Percentiles rank a stretch among this genome's conserved stretches.
Conservation (phyloP, 768 basidiomycete species). For the Dioszegia crocea region DNA sequence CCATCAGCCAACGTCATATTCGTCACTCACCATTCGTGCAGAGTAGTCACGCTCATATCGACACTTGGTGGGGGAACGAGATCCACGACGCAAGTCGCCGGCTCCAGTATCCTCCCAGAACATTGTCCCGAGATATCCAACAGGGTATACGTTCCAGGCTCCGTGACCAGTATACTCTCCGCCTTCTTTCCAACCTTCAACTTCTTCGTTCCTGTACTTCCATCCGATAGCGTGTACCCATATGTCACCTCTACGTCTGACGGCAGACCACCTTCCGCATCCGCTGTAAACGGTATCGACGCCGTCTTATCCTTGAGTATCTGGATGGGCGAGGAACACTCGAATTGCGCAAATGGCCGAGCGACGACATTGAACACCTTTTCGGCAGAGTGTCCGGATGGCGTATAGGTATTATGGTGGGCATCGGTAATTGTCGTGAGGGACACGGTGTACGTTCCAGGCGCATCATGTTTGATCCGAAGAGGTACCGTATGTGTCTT, state of each 20-base stretch:
- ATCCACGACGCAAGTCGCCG: conserved; percentile 68
- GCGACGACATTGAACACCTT: conserved; percentile 68
- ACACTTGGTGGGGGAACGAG: conserved; percentile 65
- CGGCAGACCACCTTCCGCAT: conserved; percentile 56
- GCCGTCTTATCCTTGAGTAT: conserved; percentile 66
- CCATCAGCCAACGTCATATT: not conserved
- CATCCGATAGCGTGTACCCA: conserved; percentile 58
- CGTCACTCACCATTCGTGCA: conserved; percentile 74
- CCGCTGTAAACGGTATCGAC: conserved; percentile 58
- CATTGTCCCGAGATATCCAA: conserved; percentile 70
- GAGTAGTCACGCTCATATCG: conserved; percentile 80
- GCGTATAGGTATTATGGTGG: conserved; percentile 66
- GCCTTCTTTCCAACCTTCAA: conserved; percentile 55
- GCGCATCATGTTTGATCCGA: conserved; percentile 26
- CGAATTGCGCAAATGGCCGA: conserved; percentile 69
- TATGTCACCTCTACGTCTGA: conserved; percentile 55
- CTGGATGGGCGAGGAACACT: conserved; percentile 58
- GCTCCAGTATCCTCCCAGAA: conserved; percentile 74
- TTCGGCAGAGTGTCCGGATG: conserved; percentile 32
- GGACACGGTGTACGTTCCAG: conserved; percentile 62
- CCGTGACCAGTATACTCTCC: conserved; percentile 47
- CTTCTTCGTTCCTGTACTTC: conserved; percentile 63
- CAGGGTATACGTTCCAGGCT: conserved; percentile 76
- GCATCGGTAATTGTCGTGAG: conserved; percentile 67
- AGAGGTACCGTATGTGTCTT: conserved; percentile 40